phyloP scores from a whole-genome alignment of 768 basidiomycete species.

The Mycena sanguinolenta region DNA sequence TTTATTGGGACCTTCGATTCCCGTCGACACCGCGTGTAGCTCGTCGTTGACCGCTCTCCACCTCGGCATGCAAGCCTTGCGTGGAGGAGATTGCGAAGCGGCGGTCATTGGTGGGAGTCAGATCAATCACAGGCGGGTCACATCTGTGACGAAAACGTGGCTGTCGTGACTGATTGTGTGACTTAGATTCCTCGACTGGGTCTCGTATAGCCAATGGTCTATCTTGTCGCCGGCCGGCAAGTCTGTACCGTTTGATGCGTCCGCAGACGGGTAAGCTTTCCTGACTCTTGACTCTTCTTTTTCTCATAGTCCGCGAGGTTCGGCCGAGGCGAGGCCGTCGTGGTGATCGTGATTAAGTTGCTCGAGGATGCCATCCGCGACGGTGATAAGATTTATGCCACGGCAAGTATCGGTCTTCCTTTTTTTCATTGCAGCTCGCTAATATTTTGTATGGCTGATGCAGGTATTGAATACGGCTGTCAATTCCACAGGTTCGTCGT shows the following conservation, averaged over 20 bases:
- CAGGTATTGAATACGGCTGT: conserved; percentile 4
- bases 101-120: conserved; percentile 63
- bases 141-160: not conserved
- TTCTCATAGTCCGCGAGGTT: conserved; percentile 36
- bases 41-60: conserved; percentile 62
- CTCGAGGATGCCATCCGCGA: conserved; percentile 47
- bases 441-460: not conserved
- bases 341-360: conserved; percentile 46
- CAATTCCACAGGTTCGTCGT: conserved; percentile 45
- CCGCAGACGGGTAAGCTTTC: conserved; percentile 55
- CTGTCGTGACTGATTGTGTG: not conserved
- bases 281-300: not conserved
- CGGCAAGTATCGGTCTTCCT: conserved; percentile 27
- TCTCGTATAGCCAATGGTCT: conserved; percentile 52
- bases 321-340: conserved; percentile 47
- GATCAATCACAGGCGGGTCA: conserved; percentile 51
- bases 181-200: conserved; percentile 50
- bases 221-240: conserved; percentile 56
- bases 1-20: conserved; percentile 61
- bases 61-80: conserved; percentile 60
- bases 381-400: conserved; percentile 47
- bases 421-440: not conserved
- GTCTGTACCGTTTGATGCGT: conserved; percentile 60
- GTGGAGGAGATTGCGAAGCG: conserved; percentile 59
- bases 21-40: conserved; percentile 65